These are phyloP conservation scores for Rhodotorula sphaerocarpa DNA, from an alignment of 768 basidiomycete species.

Conservation along the genomic window DNA sequence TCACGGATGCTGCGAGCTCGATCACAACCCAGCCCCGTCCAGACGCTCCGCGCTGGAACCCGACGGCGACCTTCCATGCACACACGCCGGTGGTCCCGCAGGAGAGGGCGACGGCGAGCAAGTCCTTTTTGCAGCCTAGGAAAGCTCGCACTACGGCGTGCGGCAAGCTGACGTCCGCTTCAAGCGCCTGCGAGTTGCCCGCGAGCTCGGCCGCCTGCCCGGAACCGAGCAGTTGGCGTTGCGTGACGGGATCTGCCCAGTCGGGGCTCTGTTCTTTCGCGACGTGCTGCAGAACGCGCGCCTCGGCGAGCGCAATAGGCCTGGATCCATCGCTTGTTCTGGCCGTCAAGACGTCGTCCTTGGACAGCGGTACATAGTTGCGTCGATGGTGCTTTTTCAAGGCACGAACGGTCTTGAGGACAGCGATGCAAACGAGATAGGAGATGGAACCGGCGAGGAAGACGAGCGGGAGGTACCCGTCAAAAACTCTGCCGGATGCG, in stretches of 20 bases:
- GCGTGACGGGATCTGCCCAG: neutral
- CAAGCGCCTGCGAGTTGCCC: too few species aligned
- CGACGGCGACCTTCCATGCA: neutral
- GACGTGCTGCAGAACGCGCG: slow-evolving; percentile 9
- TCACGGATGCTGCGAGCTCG: slow-evolving; percentile 18
- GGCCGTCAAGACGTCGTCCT: neutral
- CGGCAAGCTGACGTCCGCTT: too few species aligned
- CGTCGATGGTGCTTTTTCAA: too few species aligned
- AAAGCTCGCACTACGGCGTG: slow-evolving; percentile 1
- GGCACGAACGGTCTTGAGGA: too few species aligned
- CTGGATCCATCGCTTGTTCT: neutral
- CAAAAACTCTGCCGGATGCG: neutral
- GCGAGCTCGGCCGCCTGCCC: neutral
- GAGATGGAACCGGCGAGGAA: slow-evolving; percentile 24
- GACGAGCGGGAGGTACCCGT: slow-evolving; percentile 16
- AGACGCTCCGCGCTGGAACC: neutral
- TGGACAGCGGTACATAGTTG: slow-evolving; percentile 1
- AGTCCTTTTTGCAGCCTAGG: slow-evolving; percentile 27
- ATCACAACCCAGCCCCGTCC: neutral
- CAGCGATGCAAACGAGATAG: too few species aligned
- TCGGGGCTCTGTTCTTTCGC: slow-evolving; percentile 19
- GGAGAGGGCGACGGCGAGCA: neutral
- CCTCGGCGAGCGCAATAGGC: slow-evolving; percentile 29
- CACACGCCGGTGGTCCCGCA: neutral
- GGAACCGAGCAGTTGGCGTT: slow-evolving; percentile 7